Base-by-base conservation (phyloP, 257 asterid genomes). In the Perilla frutescens region DNA sequence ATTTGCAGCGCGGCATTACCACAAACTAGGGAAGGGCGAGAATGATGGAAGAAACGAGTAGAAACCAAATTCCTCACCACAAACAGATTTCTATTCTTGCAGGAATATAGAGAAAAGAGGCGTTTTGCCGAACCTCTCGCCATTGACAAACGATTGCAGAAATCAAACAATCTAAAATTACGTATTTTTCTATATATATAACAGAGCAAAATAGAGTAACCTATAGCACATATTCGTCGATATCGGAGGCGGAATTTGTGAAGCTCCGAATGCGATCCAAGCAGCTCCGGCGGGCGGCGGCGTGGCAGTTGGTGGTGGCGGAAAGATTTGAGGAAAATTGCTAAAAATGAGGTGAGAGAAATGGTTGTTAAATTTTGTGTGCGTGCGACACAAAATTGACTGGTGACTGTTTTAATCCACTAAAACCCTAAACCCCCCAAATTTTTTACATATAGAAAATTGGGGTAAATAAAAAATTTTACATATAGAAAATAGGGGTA, bases 41-140 rank as follows among this genome's bases (percentile, higher is more conserved):
- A 62, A 51, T 45, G 61, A 77, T 75, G 85, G 73, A 83, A 51
- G 44, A 76, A 77, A 44, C 83, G 74, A 64, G 43, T 50, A 57
- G 87, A 70, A 66, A 77, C n/a, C 4, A 58, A 70, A 72, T 58
- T 44, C 67, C 83, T 86, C 70, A 70, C 66, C 77, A 64, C 77
- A 54, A 64, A 70, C 11, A 45, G 36, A 48, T 62, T 69, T 26
- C 49, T 64, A 26, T 71, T 76, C 64, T 72, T 84, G 67, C 83
- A 68, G 57, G 86, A 83, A 81, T 73, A 84, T 1, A 84, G 68
- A 75, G 80, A 75, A 74, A 89, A 71, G 11, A 93, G 79, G 77
- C 81, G 79, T 36, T 72, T 84, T 14, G 81, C 80, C 47, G 84
- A 58, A 72, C 84, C 82, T 85, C 85, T 86, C 7, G 87, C 92